Evolutionary conservation across 1,139 yeast genomes (phyloP), one percentile per base, ranked within the genome.

Genomic region (Sugiyamaella xylanicola): DNA sequence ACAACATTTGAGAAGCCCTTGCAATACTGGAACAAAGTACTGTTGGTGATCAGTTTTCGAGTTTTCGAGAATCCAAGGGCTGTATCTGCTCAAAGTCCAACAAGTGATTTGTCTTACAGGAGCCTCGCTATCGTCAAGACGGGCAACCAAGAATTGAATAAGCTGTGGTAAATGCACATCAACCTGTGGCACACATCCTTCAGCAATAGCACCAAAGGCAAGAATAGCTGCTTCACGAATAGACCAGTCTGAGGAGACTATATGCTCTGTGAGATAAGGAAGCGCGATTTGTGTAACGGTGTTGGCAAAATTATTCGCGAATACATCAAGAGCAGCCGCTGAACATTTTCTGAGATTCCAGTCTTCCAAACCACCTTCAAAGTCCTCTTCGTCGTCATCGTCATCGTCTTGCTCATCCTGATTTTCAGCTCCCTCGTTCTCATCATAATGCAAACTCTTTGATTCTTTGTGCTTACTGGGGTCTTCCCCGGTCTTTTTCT

Each of bases 321-420:
- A 76, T 1, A 86, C 81, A 70, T 93, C 99, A 48, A 93, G 77
- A 0, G 97, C 86, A 2, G 97, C 95, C 4, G 98, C 98, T 3
- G 96, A 80, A 70, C 98, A 92, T 71, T 92, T 93, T 68, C 99
- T 80, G 58, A 93, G 74, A 65, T 86, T 90, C 99, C 99, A 93
- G 63, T 85, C 92, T 48, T 84, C 84, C 43, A 83, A 74, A 37
- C 80, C 92, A 25, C 78, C 86, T 32, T 84, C 92, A 46, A 83
- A 88, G 13, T 82, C 87, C 4, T 78, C 82, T 27, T 78, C 82
- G 37, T 77, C 81, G 20, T 77, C n/a, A n/a, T n/a, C 82, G 29
- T 79, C 83, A 16, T 75, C 78, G 9, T 73, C 80, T 20, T 75
- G 79, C 43, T 72, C 79, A 17, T 71, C 74, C 17, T 68, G 72